phyloP scores from a whole-genome alignment of 768 basidiomycete species.

The Suillus clintonianus region DNA sequence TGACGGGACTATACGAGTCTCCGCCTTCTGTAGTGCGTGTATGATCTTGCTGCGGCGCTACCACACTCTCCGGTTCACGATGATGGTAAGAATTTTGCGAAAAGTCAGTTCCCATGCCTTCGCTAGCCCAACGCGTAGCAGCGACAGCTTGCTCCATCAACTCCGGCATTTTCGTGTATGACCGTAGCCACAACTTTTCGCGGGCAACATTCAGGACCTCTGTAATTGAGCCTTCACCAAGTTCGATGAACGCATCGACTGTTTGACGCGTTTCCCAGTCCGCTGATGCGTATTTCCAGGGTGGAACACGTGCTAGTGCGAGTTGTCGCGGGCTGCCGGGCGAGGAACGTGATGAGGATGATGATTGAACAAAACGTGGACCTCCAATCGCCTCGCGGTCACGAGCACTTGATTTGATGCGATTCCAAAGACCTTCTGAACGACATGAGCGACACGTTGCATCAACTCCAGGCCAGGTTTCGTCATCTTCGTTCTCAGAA shows the following conservation, averaged over 20 bases:
- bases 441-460: slow-evolving; percentile 72
- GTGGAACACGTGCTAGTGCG: slow-evolving; percentile 24
- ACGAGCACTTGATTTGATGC: slow-evolving; percentile 45
- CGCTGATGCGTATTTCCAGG: slow-evolving; percentile 28
- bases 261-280: slow-evolving; percentile 73
- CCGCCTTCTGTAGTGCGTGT: slow-evolving; percentile 6
- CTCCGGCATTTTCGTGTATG: slow-evolving; percentile 63
- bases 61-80: slow-evolving; percentile 1
- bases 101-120: slow-evolving; percentile 35
- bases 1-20: slow-evolving; percentile 18
- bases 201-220: slow-evolving; percentile 63
- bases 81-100: slow-evolving; percentile 19
- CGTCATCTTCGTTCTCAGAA: slow-evolving; percentile 73
- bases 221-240: slow-evolving; percentile 66
- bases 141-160: slow-evolving; percentile 71
- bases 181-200: slow-evolving; percentile 73
- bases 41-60: slow-evolving; percentile 2
- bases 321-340: slow-evolving; percentile 17
- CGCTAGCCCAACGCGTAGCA: slow-evolving; percentile 48
- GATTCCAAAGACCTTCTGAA: slow-evolving; percentile 63
- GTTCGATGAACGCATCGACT: slow-evolving; percentile 72
- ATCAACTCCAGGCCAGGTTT: slow-evolving; percentile 63
- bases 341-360: slow-evolving; percentile 11
- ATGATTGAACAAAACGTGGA: slow-evolving; percentile 27
- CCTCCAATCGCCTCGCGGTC: slow-evolving; percentile 65